Evolutionary conservation across 2,329 filamentous ascomycete species (phyloP), one percentile per base, ranked within the genome.

Genomic region (Talaromyces funiculosus): DNA sequence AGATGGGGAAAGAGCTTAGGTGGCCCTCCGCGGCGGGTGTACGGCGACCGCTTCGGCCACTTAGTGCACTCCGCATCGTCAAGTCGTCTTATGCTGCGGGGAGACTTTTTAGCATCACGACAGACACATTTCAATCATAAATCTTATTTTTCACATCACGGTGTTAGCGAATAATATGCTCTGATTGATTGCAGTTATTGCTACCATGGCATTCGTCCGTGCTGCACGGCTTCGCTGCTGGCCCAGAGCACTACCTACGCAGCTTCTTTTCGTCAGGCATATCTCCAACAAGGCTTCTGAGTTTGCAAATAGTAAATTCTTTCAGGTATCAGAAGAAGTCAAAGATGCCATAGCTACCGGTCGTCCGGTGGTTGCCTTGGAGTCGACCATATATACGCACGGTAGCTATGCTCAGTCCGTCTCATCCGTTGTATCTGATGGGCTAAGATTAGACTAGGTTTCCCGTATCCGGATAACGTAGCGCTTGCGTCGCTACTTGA

Each of bases 351-450:
- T 97, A 53, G 80, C 84, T 43, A 83, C 85, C 12, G 86, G 87
- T 60, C 87, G 86, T 68, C 93, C 94, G 0, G 87, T 99, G 3
- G 92, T 99, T 10, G 94, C 93, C 16, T 82, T 99, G 4, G 94
- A 99, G 75, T 92, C 90, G 1, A 96, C 94, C 4, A 97, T 99
- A 67, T 97, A 99, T 75, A 99, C 94, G 1, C 94, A 99, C 76
- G 92, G 92, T 81, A 74, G 57, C 68, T 59, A 29, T 38, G 16
- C 10, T 29, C 6, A 22, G 26, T 24, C 40, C 1, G 2, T 22
- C 35, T 42, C 35, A 42, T 2, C 1, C 35, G 10, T 42, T 24
- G 16, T 26, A 33, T 42, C 18, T 24, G 14, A 31, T 14, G 22
- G 7, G n/a, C 24, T 57, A n/a, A 58, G 33, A 1, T 10, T 8